Evolutionary conservation across 1,139 yeast species (phyloP), one percentile per base, ranked within the genome.

Genomic region (Kodamaea ohmeri): DNA sequence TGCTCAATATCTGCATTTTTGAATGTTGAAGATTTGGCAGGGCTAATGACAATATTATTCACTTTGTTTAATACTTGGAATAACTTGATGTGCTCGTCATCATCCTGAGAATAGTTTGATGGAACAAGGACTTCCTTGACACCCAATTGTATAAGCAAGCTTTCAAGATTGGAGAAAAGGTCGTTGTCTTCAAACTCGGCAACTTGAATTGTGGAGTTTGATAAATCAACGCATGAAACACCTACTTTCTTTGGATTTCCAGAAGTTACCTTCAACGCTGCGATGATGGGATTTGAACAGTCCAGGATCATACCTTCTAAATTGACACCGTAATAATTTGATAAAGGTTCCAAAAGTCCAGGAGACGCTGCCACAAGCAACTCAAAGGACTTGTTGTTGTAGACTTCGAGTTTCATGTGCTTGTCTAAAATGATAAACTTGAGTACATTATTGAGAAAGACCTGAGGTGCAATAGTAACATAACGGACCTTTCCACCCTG

Each of bases 111-210:
- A 44, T 66, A 65, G 37, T 60, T 56, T 18, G 73, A 65, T 3
- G 83, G 83, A 6, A 88, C 55, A 7, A 92, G 61, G 34, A 89
- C 83, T 53, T 92, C 98, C 51, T 85, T 86, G 4, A 89, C 87
- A 16, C 96, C 96, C 26, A 89, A 65, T 58, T 92, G 98, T 47
- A 92, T 83, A 40, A 90, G 61, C 37, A 88, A 71, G 41, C 94
- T 82, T 56, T 92, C 97, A 45, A 90, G 63, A 53, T 90, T 90
- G 2, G 96, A 83, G 51, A 76, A 89, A 9, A 88, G 69, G 36
- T 92, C 97, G 52, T 87, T 89, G 56, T 92, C 98, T 6, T 77
- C 77, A 49, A 90, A 87, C 56, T 92, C 96, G 16, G 83, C 65
- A 28, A 89, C 63, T 17, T 90, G 90, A 25, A 92, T 71, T 21